Base-by-base conservation (phyloP, 129 eudicot species). In the Sambucus nigra region DNA sequence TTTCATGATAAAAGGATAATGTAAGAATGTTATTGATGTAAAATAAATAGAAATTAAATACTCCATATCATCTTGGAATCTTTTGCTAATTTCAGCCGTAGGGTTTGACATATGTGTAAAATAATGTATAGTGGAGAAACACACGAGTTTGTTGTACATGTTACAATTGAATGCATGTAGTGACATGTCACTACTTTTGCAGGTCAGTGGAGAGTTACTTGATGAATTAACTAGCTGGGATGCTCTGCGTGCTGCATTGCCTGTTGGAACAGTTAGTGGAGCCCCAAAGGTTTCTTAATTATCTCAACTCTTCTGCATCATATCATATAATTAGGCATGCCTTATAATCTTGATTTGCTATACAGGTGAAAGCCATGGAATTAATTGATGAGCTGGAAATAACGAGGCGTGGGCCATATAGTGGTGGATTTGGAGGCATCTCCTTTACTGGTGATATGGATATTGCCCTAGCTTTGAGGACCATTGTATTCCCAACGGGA, bases 231-330 rank as follows among this genome's bases (percentile, higher is more conserved):
- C 77, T 38, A 77, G 87, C 49, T 92, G 99, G 99, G 99, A 92
- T 48, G 99, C 82, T 53, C 80, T 92, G 39, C 96, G 99, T 47
- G 94, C 99, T 38, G 99, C 99, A 11, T 73, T 91, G 67, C 99
- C 99, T 45, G 99, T 91, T 52, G 99, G 99, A 67, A 91, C 99
- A 44, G 99, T 86, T 64, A 91, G 99, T 63, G 99, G 99, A 13
- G 99, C 99, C 21, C 99, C 96, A 33, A 92, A 92, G 96, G 95
- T 91, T 63, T 26, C 12, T 51, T 56, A 35, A 8, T 57, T 32
- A 46, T 39, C 20, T 15, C 22, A 67, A 20, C 41, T 20, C 47
- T 59, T 47, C 18, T 20, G 19, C 38, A 45, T 53, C 42, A 35
- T 35, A 7, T 15, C 13, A 17, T 44, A 44, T 24, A 3, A 33